Base-by-base conservation (phyloP, 169 alveolate genomes). In the Plasmodium chabaudi region DNA sequence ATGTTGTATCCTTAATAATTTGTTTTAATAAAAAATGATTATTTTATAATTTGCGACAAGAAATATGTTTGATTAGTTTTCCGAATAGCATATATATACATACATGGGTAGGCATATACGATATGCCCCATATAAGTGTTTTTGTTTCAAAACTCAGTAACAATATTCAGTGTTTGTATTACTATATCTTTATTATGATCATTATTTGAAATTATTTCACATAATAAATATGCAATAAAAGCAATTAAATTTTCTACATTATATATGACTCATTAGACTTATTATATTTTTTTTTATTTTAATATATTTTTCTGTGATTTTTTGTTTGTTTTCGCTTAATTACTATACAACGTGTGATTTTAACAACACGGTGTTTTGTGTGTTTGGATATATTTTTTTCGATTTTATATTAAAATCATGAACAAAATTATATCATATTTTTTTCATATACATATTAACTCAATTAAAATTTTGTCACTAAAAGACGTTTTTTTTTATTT, bases 91-190 rank as follows among this genome's bases (percentile, higher is more conserved):
- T 13, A 13, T 13, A 51, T 51, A n/a, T 51, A 51, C 59, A n/a
- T 51, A n/a, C 59, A n/a, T 51, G 17, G 6, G 17, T 51, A 51
- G 59, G 59, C 59, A 51, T 51, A 51, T 51, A 51, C 17, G 59
- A 5, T 51, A 12, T n/a, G 17, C 4, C 17, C 17, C 59, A 2
- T 51, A 13, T 51, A 51, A 12, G 5, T 51, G 21, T 12, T 51
- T n/a, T n/a, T n/a, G n/a, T n/a, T 51, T 51, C 59, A n/a, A 3
- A 34, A 3, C 42, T 5, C 6, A 34, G 7, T 34, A 23, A 23
- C 19, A 47, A 55, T 65, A 65, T 49, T 21, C n/a, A 65, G 46
- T 65, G 42, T 65, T 65, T 65, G 73, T 65, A n/a, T 64, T 64
- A 34, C 44, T 1, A 15, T 64, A n/a, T 65, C 13, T 27, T 65